Evolutionary conservation across 352 stramenopile genomes (phyloP).

Genomic region (Phytophthora fragariae): DNA sequence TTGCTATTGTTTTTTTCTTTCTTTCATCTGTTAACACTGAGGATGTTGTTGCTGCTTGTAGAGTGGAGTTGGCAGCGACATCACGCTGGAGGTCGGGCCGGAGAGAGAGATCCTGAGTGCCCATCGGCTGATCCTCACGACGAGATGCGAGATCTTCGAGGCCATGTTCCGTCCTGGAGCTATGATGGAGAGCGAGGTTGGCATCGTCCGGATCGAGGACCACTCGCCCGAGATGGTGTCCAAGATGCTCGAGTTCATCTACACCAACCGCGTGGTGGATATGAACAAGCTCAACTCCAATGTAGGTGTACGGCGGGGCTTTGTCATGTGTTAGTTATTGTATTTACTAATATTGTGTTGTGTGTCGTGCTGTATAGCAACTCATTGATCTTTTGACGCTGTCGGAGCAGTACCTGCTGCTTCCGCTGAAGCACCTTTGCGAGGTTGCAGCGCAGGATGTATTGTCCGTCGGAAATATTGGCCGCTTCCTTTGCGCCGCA

Average conservation of each 20-base stretch:
- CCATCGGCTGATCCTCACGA: constrained; percentile 79
- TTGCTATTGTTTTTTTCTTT: too few relatives aligned
- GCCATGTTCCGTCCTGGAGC: constrained; percentile 88
- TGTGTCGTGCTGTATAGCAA: constrained; percentile 57
- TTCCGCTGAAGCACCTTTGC: constrained; percentile 80
- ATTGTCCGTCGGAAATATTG: constrained; percentile 76
- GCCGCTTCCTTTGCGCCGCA: constrained; percentile 80
- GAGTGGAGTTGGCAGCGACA: constrained; percentile 71
- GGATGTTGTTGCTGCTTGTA: constrained; percentile 15
- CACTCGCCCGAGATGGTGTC: constrained; percentile 84
- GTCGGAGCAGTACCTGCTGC: constrained; percentile 83
- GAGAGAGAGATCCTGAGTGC: constrained; percentile 67
- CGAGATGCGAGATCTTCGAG: constrained; percentile 91
- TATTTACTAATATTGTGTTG: neutral
- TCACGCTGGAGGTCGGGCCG: constrained; percentile 76
- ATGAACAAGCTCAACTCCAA: constrained; percentile 77
- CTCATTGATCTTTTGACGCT: constrained; percentile 85
- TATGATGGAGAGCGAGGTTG: constrained; percentile 87
- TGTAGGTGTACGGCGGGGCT: constrained; percentile 41
- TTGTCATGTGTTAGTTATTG: neutral
- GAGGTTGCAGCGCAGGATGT: constrained; percentile 78
- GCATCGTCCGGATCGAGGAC: constrained; percentile 85
- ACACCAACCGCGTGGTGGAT: constrained; percentile 90
- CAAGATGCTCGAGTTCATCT: constrained; percentile 95
- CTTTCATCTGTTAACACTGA: neutral